phyloP scores from a whole-genome alignment of 257 asterid genomes.

The Nicotiana knightiana region DNA sequence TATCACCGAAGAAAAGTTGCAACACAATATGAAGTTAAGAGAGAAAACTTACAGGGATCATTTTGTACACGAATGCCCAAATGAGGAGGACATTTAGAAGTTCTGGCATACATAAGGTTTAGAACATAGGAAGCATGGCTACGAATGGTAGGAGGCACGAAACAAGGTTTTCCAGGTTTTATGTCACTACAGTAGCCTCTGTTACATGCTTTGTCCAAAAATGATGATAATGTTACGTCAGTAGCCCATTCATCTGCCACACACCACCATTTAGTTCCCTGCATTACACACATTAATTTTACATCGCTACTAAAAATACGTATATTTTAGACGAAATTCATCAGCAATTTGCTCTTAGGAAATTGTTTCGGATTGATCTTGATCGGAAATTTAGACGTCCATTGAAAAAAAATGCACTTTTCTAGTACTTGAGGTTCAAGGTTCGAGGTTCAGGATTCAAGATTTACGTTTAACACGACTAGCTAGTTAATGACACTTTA shows the following conservation, averaged over 20 bases:
- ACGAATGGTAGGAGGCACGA: neutral
- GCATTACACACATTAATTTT: no score
- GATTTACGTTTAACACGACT: no score
- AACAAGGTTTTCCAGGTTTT: neutral
- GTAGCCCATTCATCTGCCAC: neutral
- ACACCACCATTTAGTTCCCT: neutral
- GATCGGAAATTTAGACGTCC: no score
- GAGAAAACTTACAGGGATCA: neutral
- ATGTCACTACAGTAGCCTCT: neutral
- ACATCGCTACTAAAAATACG: no score
- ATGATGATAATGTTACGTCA: neutral
- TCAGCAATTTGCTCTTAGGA: no score
- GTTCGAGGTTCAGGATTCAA: no score
- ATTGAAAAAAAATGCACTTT: no score
- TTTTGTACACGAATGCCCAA: neutral
- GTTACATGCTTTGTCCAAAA: neutral
- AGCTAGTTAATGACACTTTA: neutral
- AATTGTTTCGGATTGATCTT: no score
- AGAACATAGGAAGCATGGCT: neutral
- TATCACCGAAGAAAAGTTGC: no score
- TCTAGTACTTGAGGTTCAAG: no score
- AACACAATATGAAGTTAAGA: neutral
- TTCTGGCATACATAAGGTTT: neutral
- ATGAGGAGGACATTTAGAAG: neutral
- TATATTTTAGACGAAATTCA: no score